phyloP scores from a whole-genome alignment of 352 stramenopile species.

The Pythium graminicola region DNA sequence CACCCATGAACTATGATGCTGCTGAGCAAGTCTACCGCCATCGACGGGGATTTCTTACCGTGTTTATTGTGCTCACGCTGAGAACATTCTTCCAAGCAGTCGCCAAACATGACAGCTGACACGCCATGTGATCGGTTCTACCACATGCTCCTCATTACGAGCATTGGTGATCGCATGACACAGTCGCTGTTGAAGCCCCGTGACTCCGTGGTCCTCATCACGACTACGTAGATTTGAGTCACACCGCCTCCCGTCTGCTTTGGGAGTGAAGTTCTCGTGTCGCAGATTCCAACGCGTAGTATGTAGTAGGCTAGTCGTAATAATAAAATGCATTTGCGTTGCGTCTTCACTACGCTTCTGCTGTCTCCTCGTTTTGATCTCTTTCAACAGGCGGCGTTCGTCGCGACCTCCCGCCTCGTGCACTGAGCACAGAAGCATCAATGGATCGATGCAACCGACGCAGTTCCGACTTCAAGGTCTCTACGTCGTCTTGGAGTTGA shows the following conservation, averaged over 20 bases:
- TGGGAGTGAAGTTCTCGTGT: too few relatives aligned
- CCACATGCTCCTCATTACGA: slow-evolving; percentile 21
- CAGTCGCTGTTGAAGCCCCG: neutral
- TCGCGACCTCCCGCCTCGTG: neutral
- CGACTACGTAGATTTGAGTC: slow-evolving; percentile 1
- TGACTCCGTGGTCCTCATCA: slow-evolving; percentile 18
- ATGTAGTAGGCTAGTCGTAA: slow-evolving; percentile 2
- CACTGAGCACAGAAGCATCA: slow-evolving; percentile 9
- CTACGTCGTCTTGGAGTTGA: slow-evolving; percentile 17
- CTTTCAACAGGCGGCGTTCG: neutral
- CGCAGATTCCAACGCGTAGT: too few relatives aligned
- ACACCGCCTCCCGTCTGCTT: neutral
- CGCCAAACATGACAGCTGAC: slow-evolving; percentile 2
- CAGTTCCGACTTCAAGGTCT: slow-evolving; percentile 17
- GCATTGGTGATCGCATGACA: neutral
- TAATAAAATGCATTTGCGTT: neutral
- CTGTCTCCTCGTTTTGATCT: neutral
- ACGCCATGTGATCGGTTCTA: neutral
- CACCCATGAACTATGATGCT: neutral
- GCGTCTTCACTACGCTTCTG: neutral
- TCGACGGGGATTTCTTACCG: neutral
- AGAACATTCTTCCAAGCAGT: neutral
- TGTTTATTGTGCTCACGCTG: neutral
- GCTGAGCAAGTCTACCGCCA: neutral
- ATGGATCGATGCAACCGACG: slow-evolving; percentile 20